Evolutionary conservation across 2,329 filamentous ascomycete genomes (phyloP), one percentile per base, ranked within the genome.

Genomic region (Colletotrichum liriopes): DNA sequence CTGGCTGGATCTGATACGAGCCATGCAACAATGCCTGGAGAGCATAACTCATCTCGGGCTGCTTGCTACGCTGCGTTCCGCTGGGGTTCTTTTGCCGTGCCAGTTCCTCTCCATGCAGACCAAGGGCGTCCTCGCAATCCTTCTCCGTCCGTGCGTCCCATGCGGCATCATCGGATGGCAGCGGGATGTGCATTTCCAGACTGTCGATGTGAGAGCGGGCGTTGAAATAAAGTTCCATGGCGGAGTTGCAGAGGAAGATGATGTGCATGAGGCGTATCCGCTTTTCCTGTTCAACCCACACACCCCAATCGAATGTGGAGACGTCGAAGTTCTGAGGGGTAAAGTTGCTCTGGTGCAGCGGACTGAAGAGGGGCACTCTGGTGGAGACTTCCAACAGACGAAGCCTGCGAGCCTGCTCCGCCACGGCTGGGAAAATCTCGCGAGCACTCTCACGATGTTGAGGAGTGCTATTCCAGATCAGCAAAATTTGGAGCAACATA

Each of bases 161-260:
- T 2, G 91, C 90, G 20, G 91, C 91, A 79, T 94, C 93, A 76
- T 94, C 92, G 18, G 89, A 88, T 11, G 93, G 93, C 7, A 95
- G 82, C n/a, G 92, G 91, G 47, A 94, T 80, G 39, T 86, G 85
- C 62, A 94, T 86, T 75, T 94, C 92, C 43, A 90, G 85, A 11
- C 86, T 82, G 71, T 93, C 89, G 52, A 94, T 89, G 55, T 89
- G 85, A 18, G 92, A 88, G 12, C 86, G 81, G n/a, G 83, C 82
- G 79, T 94, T 94, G 86, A 94, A 94, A 78, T 91, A 94, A 26
- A 94, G 87, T 23, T 89, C 89, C 78, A 92, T 87, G 14, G 91
- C 89, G 20, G 88, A 85, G 77, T 94, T 92, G 43, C 88, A 84
- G 23, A 93, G 81, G 77, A 91, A 91, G 3, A 93, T 86, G 76